phyloP scores from a whole-genome alignment of 371 early-diverging fungal genomes.

The Batkoa obscura region DNA sequence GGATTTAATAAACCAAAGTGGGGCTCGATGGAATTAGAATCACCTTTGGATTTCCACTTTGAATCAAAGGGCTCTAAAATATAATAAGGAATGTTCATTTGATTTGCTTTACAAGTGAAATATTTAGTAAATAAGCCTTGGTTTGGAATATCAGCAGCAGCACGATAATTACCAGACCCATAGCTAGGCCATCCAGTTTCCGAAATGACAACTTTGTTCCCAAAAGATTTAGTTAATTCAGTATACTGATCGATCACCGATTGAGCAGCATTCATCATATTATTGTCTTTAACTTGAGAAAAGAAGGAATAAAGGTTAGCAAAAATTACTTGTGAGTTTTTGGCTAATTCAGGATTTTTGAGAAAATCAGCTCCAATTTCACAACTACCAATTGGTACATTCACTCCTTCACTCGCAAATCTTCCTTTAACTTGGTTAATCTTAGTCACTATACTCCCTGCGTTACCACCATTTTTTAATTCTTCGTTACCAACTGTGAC shows the following conservation, averaged over 20 bases:
- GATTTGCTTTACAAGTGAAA: background rate
- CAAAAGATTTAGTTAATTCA: background rate
- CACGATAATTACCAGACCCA: background rate
- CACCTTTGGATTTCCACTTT: background rate
- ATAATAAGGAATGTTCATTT: background rate
- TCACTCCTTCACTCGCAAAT: background rate
- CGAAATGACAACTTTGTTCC: background rate
- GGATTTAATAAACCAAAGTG: constrained; percentile 4
- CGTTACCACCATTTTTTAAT: background rate
- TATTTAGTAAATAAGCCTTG: background rate
- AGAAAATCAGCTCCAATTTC: background rate
- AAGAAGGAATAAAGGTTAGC: constrained; percentile 3
- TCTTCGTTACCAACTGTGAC: constrained; percentile 5
- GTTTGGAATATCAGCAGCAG: background rate
- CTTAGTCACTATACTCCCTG: background rate
- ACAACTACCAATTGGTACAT: background rate
- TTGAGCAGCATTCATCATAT: background rate
- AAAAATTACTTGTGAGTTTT: background rate
- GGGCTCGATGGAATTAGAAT: background rate
- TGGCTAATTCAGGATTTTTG: background rate
- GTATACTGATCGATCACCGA: background rate
- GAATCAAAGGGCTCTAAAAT: background rate
- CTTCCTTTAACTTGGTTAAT: background rate
- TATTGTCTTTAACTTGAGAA: background rate
- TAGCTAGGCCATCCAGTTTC: background rate